Evolutionary conservation across 371 early-diverging fungal species (phyloP), one percentile per base, ranked within the genome.

Genomic region (Rhizopus sp.): DNA sequence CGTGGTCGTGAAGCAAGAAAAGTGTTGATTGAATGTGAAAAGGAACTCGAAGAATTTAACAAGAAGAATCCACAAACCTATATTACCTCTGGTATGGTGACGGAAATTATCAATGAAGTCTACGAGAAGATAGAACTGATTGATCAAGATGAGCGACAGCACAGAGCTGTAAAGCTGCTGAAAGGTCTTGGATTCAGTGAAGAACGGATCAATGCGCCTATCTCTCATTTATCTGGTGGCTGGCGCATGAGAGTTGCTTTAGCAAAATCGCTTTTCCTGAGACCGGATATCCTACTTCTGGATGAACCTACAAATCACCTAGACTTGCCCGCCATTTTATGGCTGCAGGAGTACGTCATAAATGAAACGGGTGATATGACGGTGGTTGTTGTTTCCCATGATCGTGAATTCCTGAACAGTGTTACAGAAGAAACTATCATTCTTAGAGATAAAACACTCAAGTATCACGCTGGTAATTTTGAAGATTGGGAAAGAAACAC

Each of bases 291-390:
- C 23, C 76, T 95, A 32, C 77, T 95, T n/a, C 60, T 95, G 38
- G 97, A 96, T 64, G 97, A 96, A 75, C 92, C 92, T 16, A 89
- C 88, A 45, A 91, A 93, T 65, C 90, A 91, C 70, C 76, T 93
- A 66, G 93, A 93, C 64, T 57, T 94, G 13, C 88, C 88, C 12
- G 88, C 92, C 29, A 89, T 88, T 40, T 62, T 88, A 9, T 94
- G 93, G 93, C 75, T 94, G 2, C 85, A 86, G 63, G 73, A 80
- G 34, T 92, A 93, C 54, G 56, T 93, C 5, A 68, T 80, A 8
- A 67, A 78, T 23, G 68, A 78, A 7, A 75, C 83, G 3, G 70
- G 59, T 2, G 80, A 79, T 48, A 77, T 78, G 42, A 89, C 88
- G 0, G 60, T 92, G 10, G 83, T 93, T 1, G 64, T 89, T 29